Conservation (phyloP, 345 rosid species). For the Murraya paniculata region DNA sequence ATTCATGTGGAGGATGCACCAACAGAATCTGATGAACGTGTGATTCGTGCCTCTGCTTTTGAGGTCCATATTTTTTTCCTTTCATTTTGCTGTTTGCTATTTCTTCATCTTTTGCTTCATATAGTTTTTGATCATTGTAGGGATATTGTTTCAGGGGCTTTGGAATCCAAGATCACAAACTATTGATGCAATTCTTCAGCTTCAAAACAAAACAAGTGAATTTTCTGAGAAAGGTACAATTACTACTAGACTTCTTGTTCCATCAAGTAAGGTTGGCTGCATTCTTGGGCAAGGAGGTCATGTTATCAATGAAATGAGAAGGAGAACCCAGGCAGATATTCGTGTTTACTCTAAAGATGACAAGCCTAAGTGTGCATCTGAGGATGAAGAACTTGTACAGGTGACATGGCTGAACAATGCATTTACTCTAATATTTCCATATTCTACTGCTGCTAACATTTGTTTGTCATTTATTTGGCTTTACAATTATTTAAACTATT, state of each 20-base stretch:
- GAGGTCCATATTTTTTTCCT: slow-evolving; percentile 39
- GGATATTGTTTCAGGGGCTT: slow-evolving; percentile 36
- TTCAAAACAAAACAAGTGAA: slow-evolving; percentile 51
- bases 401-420: slow-evolving; percentile 22
- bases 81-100: background rate
- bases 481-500: slow-evolving; percentile 9
- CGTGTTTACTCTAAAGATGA: slow-evolving; percentile 56
- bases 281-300: slow-evolving; percentile 65
- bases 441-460: background rate
- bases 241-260: slow-evolving; percentile 52
- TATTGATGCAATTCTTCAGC: slow-evolving; percentile 57
- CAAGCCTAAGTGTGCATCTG: slow-evolving; percentile 49
- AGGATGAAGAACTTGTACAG: slow-evolving; percentile 65
- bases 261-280: slow-evolving; percentile 58
- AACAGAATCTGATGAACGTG: slow-evolving; percentile 45
- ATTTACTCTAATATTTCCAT: background rate
- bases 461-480: background rate
- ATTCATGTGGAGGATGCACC: slow-evolving; percentile 52
- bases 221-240: slow-evolving; percentile 41
- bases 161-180: slow-evolving; percentile 49
- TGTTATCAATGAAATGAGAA: slow-evolving; percentile 63
- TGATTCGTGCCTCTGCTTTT: slow-evolving; percentile 45
- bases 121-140: slow-evolving; percentile 24
- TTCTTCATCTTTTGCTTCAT: slow-evolving; percentile 5
- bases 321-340: slow-evolving; percentile 57